Evolutionary conservation across 73 alveolate species (phyloP).

Genomic region (Paramecium sexaurelia): DNA sequence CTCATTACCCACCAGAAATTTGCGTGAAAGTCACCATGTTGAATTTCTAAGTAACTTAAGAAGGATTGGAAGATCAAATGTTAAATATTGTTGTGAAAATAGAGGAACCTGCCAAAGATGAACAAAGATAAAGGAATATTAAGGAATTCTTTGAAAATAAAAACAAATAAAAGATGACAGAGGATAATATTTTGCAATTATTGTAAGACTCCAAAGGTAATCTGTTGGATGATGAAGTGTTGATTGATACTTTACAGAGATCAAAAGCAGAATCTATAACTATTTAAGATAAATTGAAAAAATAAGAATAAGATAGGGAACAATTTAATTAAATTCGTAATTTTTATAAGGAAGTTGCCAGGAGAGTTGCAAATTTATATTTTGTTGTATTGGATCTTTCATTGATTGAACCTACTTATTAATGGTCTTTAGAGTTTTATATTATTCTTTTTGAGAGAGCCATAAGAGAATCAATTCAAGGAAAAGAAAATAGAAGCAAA

Average conservation of each 20-base stretch:
- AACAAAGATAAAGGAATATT: constrained; percentile 75
- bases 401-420: constrained; percentile 86
- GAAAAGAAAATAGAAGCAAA: constrained; percentile 73
- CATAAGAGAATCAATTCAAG: constrained; percentile 67
- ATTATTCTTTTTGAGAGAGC: constrained; percentile 70
- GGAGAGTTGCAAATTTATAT: constrained; percentile 84
- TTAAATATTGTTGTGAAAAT: constrained; percentile 68
- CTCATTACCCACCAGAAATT: constrained; percentile 99
- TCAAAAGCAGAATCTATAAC: constrained; percentile 78
- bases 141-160: constrained; percentile 73
- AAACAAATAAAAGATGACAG: constrained; percentile 62
- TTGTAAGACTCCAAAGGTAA: constrained; percentile 73
- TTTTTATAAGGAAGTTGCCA: constrained; percentile 77
- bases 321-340: constrained; percentile 75
- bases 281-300: constrained; percentile 74
- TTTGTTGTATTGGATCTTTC: constrained; percentile 83
- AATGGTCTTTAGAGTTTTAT: constrained; percentile 84
- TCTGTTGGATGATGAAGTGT: constrained; percentile 86
- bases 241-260: constrained; percentile 77
- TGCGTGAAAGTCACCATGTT: constrained; percentile 98
- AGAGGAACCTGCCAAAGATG: constrained; percentile 76
- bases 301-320: constrained; percentile 71
- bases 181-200: constrained; percentile 66
- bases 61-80: constrained; percentile 92
- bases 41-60: constrained; percentile 98